These are phyloP conservation scores for Abelmoschus esculentus DNA, from an alignment of 345 rosid species.

Conservation along the genomic window DNA sequence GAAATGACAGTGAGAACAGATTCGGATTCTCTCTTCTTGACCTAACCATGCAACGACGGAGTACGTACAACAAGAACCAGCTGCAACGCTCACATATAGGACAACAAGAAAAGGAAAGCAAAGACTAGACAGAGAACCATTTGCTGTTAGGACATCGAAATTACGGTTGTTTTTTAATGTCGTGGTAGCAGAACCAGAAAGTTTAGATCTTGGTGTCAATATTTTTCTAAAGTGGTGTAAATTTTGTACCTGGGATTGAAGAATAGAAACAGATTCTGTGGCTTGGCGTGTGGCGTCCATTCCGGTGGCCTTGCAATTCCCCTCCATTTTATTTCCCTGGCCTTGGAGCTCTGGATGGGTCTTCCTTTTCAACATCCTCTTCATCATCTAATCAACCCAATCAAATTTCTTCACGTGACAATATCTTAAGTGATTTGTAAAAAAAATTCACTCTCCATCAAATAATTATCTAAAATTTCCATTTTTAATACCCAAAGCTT, in stretches of 20 bases:
- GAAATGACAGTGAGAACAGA: conserved; percentile 18
- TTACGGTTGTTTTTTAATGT: background rate
- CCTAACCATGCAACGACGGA: conserved; percentile 11
- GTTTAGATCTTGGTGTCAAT: too few species aligned
- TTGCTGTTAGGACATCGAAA: background rate
- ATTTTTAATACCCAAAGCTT: background rate
- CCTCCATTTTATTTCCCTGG: too few species aligned
- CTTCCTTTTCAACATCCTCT: too few species aligned
- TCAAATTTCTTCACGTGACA: too few species aligned
- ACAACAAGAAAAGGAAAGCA: conserved; percentile 11
- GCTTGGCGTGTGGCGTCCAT: too few species aligned
- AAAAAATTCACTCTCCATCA: too few species aligned
- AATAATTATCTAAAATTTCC: background rate
- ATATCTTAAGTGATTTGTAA: background rate
- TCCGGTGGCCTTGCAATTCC: too few species aligned
- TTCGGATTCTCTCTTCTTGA: conserved; percentile 12
- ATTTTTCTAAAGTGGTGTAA: background rate
- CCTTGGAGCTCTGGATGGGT: too few species aligned
- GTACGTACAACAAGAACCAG: conserved; percentile 18
- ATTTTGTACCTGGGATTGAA: conserved; percentile 35
- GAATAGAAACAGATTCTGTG: conserved; percentile 27
- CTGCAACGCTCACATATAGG: background rate
- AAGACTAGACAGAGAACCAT: background rate
- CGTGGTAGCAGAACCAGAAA: too few species aligned
- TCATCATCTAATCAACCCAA: too few species aligned